Base-by-base conservation (phyloP, 2,329 filamentous ascomycete species). In the Sporothrix mexicana region DNA sequence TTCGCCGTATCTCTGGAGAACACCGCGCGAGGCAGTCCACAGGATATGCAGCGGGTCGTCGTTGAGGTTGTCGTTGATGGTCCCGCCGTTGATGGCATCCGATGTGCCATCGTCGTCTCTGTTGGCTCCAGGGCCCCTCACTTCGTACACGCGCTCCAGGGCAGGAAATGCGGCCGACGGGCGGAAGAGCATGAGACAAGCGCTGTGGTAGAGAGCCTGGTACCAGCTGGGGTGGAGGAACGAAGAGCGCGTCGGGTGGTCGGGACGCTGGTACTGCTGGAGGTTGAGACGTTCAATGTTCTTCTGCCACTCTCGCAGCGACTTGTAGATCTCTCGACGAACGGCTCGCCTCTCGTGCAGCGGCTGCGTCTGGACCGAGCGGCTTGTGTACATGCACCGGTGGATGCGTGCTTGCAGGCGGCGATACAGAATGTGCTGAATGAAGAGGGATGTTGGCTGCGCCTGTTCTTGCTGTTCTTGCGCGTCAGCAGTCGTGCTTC, bases 321-420 rank as follows among this genome's bases (percentile, higher is more conserved):
- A 43, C 59, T 62, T 43, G 36, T 62, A 62, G 15, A 62, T 62
- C 2, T 70, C 69, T 5, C 69, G 69, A 1, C 69, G 69, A 1
- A 62, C 30, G 1, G 69, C 45, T n/a, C 30, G 47, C 9, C 69
- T 47, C 57, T 71, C 69, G 47, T 23, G 45, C 10, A 71, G 69
- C 10, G 69, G 69, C 59, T 61, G 57, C 9, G 69, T 53, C 47
- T 71, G 69, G 2, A 71, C 57, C 0, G 69, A 64, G 5, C 69
- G 69, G 45, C 47, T 71, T 2, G 69, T 71, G 45, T 71, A 71
- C 69, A 70, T 70, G 23, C 43, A 70, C 2, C 69, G 69, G 25
- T 70, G 69, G 23, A 70, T 70, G 53, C 69, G 69, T 53, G 69
- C 57, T 25, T 71, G 69, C 10, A 71, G 25, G 45, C 69, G 69